Percentiles rank a stretch among this genome's conserved stretches.
phyloP scores from a whole-genome alignment of 176 grass and related monocot genomes.

The Lolium rigidum region DNA sequence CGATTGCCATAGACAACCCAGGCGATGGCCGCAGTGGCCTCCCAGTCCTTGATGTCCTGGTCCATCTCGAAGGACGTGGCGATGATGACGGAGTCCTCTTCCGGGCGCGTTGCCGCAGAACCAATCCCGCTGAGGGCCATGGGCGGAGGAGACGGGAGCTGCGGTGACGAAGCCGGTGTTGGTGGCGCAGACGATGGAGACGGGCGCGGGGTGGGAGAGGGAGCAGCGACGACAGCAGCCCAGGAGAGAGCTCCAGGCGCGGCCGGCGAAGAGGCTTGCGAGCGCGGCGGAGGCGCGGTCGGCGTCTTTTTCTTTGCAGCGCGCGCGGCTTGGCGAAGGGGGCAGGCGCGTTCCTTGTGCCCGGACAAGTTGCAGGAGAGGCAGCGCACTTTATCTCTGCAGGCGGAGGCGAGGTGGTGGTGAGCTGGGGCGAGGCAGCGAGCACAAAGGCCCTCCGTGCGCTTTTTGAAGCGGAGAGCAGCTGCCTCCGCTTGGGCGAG shows the following conservation, averaged over 20 bases:
- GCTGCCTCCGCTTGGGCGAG: too few relatives aligned
- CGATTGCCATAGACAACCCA: too few relatives aligned
- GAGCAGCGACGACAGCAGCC: not conserved
- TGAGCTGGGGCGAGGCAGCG: too few relatives aligned
- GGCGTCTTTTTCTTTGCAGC: too few relatives aligned
- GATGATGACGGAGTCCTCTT: not conserved
- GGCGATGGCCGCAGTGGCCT: too few relatives aligned
- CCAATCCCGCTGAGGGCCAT: not conserved
- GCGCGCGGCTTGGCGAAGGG: not conserved
- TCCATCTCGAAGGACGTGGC: not conserved
- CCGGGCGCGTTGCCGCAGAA: rapidly evolving
- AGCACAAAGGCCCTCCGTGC: too few relatives aligned
- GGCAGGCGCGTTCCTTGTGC: not conserved
- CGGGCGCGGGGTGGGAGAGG: too few relatives aligned
- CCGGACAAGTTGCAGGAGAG: not conserved
- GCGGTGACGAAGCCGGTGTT: too few relatives aligned
- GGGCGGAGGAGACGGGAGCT: not conserved
- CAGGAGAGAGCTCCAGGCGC: rapidly evolving
- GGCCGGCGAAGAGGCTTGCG: not conserved
- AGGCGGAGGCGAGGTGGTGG: too few relatives aligned
- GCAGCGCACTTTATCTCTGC: not conserved
- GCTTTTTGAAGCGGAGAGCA: too few relatives aligned
- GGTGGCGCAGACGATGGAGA: too few relatives aligned
- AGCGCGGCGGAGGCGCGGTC: not conserved
- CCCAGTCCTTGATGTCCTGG: not conserved